phyloP scores from a whole-genome alignment of 2,329 filamentous ascomycete species.

The Sporothrix dimorphospora region DNA sequence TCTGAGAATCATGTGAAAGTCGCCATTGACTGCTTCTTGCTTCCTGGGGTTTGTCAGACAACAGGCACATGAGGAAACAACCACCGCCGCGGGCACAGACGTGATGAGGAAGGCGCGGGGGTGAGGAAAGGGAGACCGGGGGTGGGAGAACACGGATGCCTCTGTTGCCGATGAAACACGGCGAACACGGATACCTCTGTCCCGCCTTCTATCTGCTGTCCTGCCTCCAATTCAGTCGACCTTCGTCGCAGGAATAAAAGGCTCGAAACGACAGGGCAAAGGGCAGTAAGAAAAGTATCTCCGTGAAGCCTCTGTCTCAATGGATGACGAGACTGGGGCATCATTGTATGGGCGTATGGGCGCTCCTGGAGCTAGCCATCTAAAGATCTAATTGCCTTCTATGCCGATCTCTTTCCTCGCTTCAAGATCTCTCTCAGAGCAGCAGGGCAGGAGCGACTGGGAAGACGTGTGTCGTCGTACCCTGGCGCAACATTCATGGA shows the following conservation, averaged over 20 bases:
- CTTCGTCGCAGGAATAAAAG: not conserved
- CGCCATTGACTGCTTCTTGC: not conserved
- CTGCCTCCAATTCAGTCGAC: not conserved
- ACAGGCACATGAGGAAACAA: not conserved
- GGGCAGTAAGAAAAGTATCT: not conserved
- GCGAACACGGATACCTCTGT: constrained; percentile 15
- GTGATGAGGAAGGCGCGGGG: not conserved
- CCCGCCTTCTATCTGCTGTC: not conserved
- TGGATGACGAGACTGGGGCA: not conserved
- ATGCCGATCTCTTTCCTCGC: not conserved
- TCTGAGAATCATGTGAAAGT: not conserved
- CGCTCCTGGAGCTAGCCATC: not conserved
- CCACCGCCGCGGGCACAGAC: not conserved
- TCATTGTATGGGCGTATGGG: not conserved
- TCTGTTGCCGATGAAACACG: constrained; percentile 23
- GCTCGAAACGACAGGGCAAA: too few species aligned
- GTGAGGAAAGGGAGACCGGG: not conserved
- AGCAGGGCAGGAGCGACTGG: not conserved
- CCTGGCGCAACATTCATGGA: not conserved
- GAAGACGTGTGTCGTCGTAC: not conserved
- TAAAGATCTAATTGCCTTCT: not conserved
- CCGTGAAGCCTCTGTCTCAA: not conserved
- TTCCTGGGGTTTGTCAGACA: not conserved
- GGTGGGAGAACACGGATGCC: not conserved
- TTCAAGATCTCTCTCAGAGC: not conserved